Conservation (phyloP, 2,329 filamentous ascomycete species). For the Geosmithia putterillii region DNA sequence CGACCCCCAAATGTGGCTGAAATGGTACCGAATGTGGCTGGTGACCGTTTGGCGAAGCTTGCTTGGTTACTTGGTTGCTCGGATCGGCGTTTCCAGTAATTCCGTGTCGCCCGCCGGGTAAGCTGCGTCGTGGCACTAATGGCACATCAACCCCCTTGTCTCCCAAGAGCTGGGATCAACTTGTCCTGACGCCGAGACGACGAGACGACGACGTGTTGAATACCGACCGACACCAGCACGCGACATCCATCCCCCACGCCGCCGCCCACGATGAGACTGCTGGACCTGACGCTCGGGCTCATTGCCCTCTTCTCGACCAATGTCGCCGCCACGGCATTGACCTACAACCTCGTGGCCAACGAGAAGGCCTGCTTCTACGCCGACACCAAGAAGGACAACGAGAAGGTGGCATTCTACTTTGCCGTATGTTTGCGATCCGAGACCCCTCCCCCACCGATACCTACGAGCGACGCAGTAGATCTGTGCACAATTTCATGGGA, state of each 20-base stretch:
- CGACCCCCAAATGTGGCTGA: neutral
- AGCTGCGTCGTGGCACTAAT: conserved; percentile 4
- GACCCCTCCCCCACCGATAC: no score
- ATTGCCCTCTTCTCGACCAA: conserved; percentile 59
- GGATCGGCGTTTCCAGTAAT: neutral
- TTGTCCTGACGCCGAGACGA: conserved; percentile 5
- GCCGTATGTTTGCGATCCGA: conserved; percentile 60
- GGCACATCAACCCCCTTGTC: conserved; percentile 7
- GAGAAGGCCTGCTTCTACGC: conserved; percentile 96
- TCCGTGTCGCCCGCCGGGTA: no score
- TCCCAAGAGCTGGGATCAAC: conserved; percentile 18
- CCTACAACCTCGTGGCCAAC: conserved; percentile 80
- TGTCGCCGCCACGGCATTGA: conserved; percentile 79
- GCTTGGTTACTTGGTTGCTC: neutral
- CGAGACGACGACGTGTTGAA: neutral
- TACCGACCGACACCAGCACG: conserved; percentile 8
- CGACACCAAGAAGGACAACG: conserved; percentile 60
- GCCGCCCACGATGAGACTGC: conserved; percentile 56
- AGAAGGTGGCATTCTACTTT: conserved; percentile 98
- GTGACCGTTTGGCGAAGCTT: neutral
- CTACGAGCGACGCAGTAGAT: neutral
- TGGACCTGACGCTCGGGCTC: conserved; percentile 50
- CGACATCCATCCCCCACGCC: conserved; percentile 11
- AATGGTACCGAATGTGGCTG: neutral
- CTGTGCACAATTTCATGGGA: neutral